Base-by-base conservation (phyloP, 371 early-diverging fungal species). In the Blakeslea trispora region DNA sequence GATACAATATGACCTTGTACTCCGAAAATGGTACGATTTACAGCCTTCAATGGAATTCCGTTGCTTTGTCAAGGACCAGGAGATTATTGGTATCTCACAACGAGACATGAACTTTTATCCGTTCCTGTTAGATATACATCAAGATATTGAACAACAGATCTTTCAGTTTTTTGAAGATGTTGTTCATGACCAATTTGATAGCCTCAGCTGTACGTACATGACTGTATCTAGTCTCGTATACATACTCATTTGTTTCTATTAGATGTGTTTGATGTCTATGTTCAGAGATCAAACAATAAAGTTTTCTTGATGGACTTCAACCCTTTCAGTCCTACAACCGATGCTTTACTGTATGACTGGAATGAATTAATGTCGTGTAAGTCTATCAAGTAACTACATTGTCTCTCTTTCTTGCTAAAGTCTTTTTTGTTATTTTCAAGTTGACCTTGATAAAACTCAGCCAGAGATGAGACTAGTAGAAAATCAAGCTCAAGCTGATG, bases 11-110 rank as follows among this genome's bases (percentile, higher is more conserved):
- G 66, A 88, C 22, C 79, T 97, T 24, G 86, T 92, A 14, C 76
- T 97, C 14, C 75, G 93, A 37, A 86, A 92, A 63, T 96, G 94
- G 95, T 85, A 84, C 57, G 88, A 90, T 53, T 59, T 95, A 39
- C 68, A 85, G 19, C 94, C 95, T 2, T 88, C 95, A 0, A 87
- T 94, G 90, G 94, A 95, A 69, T 97, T 95, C 68, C 73, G 98
- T 22, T 92, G 94, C 58, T 96, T 96, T 85, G 93, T 96, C 21
- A 76, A 77, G 41, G 64, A 82, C 19, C 64, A 72, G 15, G 66
- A 79, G 39, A 63, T 94, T 14, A 60, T 89, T 35, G 94, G 89
- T 76, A 85, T 90, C 9, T 82, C 84, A 32, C 91, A 92, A 57
- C 71, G 91, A 9, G 91, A 92, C 58, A 61, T 81, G 55, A 89